A percentile compares a stretch with the other conserved stretches of the same genome.
These are phyloP conservation scores for Leccinum subspadiceum DNA, from an alignment of 1,284 basidiomycete genomes.

Conservation along the genomic window DNA sequence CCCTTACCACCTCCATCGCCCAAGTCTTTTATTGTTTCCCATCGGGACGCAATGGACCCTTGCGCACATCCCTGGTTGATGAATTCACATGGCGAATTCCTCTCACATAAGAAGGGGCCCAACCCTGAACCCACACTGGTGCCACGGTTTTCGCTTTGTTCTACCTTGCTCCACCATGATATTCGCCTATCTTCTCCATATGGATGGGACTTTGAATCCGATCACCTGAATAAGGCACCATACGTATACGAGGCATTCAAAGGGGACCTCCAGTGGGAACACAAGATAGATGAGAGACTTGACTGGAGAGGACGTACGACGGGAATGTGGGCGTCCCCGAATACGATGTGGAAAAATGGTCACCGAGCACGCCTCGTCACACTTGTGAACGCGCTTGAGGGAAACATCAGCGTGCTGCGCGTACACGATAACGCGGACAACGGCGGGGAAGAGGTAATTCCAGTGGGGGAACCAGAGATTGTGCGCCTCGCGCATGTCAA, in stretches of 20 bases:
- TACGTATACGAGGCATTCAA: slow-evolving; percentile 28
- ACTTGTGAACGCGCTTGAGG: too few species aligned
- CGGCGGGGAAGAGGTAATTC: too few species aligned
- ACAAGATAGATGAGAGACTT: slow-evolving; percentile 53
- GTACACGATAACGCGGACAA: too few species aligned
- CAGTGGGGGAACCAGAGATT: too few species aligned
- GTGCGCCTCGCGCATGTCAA: too few species aligned
- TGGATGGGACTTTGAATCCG: slow-evolving; percentile 39
- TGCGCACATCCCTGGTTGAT: slow-evolving; percentile 53
- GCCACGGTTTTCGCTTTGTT: slow-evolving; percentile 58
- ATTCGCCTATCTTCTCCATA: slow-evolving; percentile 54
- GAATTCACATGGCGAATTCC: slow-evolving; percentile 54
- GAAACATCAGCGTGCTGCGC: too few species aligned
- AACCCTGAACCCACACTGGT: slow-evolving; percentile 44
- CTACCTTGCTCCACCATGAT: slow-evolving; percentile 58
- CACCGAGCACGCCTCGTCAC: slow-evolving; percentile 43
- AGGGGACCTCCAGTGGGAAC: slow-evolving; percentile 53
- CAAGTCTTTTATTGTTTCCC: slow-evolving; percentile 57
- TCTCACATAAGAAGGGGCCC: slow-evolving; percentile 52
- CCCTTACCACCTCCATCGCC: neutral
- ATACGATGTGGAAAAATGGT: slow-evolving; percentile 48
- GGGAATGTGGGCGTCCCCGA: slow-evolving; percentile 50
- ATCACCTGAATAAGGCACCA: neutral
- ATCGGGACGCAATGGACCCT: slow-evolving; percentile 57
- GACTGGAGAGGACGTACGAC: slow-evolving; percentile 69